Evolutionary conservation across 2,329 filamentous ascomycete genomes (phyloP).

Genomic region (Akanthomyces dipterigenus): DNA sequence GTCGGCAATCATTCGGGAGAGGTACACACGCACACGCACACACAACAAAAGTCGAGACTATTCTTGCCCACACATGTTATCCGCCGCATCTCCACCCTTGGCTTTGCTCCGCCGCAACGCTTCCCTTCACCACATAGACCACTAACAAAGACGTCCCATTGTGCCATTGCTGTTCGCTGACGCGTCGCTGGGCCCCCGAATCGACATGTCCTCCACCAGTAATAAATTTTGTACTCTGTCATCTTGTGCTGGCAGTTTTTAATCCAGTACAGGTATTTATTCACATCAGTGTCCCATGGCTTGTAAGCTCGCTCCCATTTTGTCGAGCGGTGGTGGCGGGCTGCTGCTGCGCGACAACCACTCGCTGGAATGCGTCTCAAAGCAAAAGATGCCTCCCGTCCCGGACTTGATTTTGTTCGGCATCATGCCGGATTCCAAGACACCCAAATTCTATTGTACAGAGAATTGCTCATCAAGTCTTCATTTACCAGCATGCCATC

Average conservation of each 20-base stretch:
- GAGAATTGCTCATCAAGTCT: not conserved
- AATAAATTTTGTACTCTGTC: no score
- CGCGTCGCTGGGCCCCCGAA: not conserved
- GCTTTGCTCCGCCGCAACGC: not conserved
- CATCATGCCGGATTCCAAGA: not conserved
- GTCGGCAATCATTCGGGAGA: not conserved
- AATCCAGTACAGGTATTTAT: no score
- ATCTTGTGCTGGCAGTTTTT: no score
- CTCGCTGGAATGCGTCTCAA: not conserved
- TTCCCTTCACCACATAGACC: not conserved
- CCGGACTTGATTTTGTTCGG: not conserved
- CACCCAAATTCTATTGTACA: not conserved
- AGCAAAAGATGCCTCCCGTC: not conserved
- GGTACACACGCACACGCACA: no score
- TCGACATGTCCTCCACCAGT: not conserved
- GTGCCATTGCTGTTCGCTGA: not conserved
- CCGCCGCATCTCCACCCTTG: not conserved
- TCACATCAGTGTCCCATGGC: no score
- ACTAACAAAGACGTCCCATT: not conserved
- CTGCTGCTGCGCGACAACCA: not conserved
- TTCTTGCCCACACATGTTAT: slow-evolving; percentile 2
- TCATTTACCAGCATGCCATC: not conserved
- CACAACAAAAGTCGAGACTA: slow-evolving; percentile 1
- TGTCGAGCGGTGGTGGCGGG: not conserved
- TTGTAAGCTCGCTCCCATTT: no score